Evolutionary conservation across 768 basidiomycete species (phyloP).

Genomic region (Cubamyces lactineus): DNA sequence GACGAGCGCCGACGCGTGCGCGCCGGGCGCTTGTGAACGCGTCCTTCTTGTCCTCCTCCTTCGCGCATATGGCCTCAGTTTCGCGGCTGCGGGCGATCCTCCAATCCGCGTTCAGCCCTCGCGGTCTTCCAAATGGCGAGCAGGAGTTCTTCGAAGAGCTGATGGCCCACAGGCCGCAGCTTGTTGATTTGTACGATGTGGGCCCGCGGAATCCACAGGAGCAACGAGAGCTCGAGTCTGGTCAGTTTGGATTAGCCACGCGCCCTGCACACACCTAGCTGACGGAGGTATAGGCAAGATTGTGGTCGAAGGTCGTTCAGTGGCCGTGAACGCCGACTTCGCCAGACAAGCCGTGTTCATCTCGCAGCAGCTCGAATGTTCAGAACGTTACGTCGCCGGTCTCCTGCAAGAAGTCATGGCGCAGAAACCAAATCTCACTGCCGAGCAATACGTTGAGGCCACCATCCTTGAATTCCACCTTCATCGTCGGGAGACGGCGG

Average conservation of each 20-base stretch:
- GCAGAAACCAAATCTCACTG: conserved; percentile 63
- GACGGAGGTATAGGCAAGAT: conserved; percentile 56
- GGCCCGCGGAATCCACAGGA: conserved; percentile 65
- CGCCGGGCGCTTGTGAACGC: background rate
- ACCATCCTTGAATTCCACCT: conserved; percentile 70
- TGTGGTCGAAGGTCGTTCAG: conserved; percentile 61
- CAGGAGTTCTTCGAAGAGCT: conserved; percentile 79
- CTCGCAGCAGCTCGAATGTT: conserved; percentile 78
- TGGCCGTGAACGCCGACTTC: conserved; percentile 79
- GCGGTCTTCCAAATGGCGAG: conserved; percentile 54
- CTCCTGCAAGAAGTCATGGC: conserved; percentile 67
- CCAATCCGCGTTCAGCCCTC: conserved; percentile 48
- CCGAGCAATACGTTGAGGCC: conserved; percentile 62
- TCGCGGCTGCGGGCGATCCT: conserved; percentile 58
- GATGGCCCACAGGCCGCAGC: conserved; percentile 63
- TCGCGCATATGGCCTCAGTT: conserved; percentile 57
- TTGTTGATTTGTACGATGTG: conserved; percentile 67
- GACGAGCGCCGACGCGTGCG: conserved; percentile 3
- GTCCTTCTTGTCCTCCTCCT: background rate
- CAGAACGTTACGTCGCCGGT: conserved; percentile 77
- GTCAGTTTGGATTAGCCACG: conserved; percentile 38
- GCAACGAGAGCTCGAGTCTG: conserved; percentile 71
- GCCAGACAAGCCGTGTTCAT: conserved; percentile 77
- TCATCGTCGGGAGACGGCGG: conserved; percentile 69
- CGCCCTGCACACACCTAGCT: background rate